A percentile compares a stretch with the other conserved stretches of the same genome.
These are phyloP conservation scores for Cytospora leucostoma DNA, from an alignment of 2,329 filamentous ascomycete genomes.

Conservation along the genomic window DNA sequence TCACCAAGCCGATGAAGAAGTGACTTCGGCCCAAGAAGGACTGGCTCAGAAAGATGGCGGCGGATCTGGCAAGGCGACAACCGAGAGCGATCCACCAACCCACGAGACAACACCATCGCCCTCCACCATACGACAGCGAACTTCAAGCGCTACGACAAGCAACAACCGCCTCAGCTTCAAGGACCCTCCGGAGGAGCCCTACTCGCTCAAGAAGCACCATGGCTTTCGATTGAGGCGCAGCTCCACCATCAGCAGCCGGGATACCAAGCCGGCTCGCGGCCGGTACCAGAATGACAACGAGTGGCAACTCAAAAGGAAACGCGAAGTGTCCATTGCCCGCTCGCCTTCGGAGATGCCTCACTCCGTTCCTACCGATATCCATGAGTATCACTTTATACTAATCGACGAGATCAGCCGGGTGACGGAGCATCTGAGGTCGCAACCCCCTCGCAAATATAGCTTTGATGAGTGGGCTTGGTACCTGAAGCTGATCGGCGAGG, in stretches of 20 bases:
- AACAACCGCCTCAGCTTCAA: conserved; percentile 18
- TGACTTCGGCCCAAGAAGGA: not conserved
- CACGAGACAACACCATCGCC: not conserved
- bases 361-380: conserved; percentile 44
- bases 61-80: not conserved
- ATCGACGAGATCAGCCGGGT: conserved; percentile 70
- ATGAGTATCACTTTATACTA: conserved; percentile 65
- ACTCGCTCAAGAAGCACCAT: conserved; percentile 10
- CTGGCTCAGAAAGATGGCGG: not conserved
- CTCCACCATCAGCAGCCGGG: conserved; percentile 9
- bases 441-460: conserved; percentile 64
- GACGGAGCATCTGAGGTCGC: conserved; percentile 60
- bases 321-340: conserved; percentile 38
- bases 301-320: conserved; percentile 21
- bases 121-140: conserved; percentile 3
- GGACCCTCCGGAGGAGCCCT: conserved; percentile 12
- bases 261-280: not conserved
- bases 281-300: conserved; percentile 16
- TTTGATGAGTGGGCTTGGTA: conserved; percentile 90
- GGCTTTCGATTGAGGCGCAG: not conserved
- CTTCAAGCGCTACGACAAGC: not conserved
- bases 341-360: conserved; percentile 36
- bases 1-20: conserved; percentile 1
- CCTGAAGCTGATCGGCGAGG: conserved; percentile 72
- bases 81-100: not conserved